Evolutionary conservation across 306 rosid genomes (phyloP).

Genomic region (Lupinus albus): DNA sequence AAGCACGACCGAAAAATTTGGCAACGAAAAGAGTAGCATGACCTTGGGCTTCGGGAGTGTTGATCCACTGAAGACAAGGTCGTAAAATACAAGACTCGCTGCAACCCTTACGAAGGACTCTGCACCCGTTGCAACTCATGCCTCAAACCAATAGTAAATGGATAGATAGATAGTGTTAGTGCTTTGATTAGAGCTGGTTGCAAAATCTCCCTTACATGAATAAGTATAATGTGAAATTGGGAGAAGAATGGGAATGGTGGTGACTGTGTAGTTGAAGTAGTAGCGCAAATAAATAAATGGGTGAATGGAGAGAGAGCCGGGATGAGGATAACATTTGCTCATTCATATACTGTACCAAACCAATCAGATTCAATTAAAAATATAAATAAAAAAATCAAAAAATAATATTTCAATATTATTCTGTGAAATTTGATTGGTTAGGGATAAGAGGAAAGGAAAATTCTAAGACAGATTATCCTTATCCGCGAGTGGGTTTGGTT

Average conservation of each 20-base stretch:
- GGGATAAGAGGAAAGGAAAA: too few species aligned
- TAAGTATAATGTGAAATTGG: neutral
- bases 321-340: too few species aligned
- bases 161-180: too few species aligned
- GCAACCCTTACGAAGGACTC: conserved; percentile 98
- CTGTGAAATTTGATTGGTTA: too few species aligned
- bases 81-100: conserved; percentile 86
- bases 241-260: conserved; percentile 36
- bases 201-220: conserved; percentile 36
- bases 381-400: too few species aligned
- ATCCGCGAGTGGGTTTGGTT: conserved; percentile 23
- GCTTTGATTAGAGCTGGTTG: neutral
- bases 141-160: neutral
- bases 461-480: too few species aligned
- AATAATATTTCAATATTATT: too few species aligned
- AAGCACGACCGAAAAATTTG: conserved; percentile 98
- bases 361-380: too few species aligned
- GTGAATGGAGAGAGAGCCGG: neutral
- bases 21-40: conserved; percentile 96
- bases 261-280: conserved; percentile 41
- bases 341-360: too few species aligned
- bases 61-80: conserved; percentile 94
- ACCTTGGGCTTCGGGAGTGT: conserved; percentile 86
- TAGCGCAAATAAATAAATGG: conserved; percentile 54
- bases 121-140: conserved; percentile 99